Evolutionary conservation across 495 filamentous ascomycete species (phyloP), one percentile per base, ranked within the genome.

Genomic region (Neurospora sp.): DNA sequence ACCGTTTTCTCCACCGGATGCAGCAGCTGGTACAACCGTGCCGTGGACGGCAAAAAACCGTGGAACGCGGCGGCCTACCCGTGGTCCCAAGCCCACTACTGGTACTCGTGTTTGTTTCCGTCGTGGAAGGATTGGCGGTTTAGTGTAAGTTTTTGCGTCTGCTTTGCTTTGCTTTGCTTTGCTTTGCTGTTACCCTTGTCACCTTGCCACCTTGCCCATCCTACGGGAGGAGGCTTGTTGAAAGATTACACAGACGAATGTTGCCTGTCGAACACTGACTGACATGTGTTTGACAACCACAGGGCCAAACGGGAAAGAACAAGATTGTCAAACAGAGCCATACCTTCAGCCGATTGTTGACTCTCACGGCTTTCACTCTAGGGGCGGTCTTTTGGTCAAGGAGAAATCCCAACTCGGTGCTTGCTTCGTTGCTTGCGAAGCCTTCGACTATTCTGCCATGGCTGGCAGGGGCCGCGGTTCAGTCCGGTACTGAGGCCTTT

Each of bases 21-120:
- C 69, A 73, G 70, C 8, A 83, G 77, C 72, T 85, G 83, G 83
- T 85, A 90, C 84, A 12, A 39, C 18, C 44, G 44, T 8, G n/a
- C 44, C 8, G 70, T 53, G 1, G 18, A 70, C 0, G 70, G 47
- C 3, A 74, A 59, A 18, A 75, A 73, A 53, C 40, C 47, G 4
- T 74, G 71, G 71, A 77, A 77, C 68, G 75, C 45, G 8, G 69
- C 71, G 72, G 72, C 70, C 16, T 77, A 77, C 42, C 75, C 75
- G 8, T 72, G 72, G 75, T 68, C 37, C 12, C 75, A 77, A 16
- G 70, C 69, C 4, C 31, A 44, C 16, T 71, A 70, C 10, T 77
- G 75, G 75, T 75, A 71, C 20, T n/a, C 38, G 0, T 73, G 65
- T 39, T 37, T 69, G 12, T 73, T 73, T 8, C 71, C 71, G 4